Evolutionary conservation across 257 asterid genomes (phyloP), one percentile per base, ranked within the genome.

Genomic region (Gardenia jasminoides): DNA sequence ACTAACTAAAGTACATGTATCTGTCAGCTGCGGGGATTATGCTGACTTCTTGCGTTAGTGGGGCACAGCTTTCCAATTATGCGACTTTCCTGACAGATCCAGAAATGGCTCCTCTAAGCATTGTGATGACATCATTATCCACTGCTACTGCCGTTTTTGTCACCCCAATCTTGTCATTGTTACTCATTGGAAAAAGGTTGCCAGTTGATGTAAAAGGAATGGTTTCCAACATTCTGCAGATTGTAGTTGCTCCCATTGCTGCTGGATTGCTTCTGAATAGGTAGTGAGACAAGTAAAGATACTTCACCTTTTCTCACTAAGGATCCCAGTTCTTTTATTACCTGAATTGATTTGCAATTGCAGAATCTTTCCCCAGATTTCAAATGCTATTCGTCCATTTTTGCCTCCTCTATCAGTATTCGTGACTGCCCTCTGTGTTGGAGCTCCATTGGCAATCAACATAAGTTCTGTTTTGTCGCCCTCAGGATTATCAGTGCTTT

Each of bases 131-230:
- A 54, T 94, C 98, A 1, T 79, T 95, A 81, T 95, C 99, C 46
- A 95, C 98, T 30, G 97, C 98, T 33, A 84, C 93, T 76, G 99
- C 99, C 1, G 97, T 86, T 79, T 87, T 95, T 72, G 88, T 92
- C 72, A 95, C 99, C 79, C 99, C 98, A 3, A 79, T 85, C 4
- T 84, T 95, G 86, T 91, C 99, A 46, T 89, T 95, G 77, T 81
- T 93, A 83, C 96, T 95, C 56, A 95, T 95, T 22, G 99, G 98
- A 61, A 91, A 89, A 82, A 89, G 84, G 81, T 87, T 95, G 70
- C 99, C 99, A 3, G 97, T 92, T 80, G 99, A 95, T 69, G 98
- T 89, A 70, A 95, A 85, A 83, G 98, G 98, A 84, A 93, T 95
- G 99, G 80, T 95, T 87, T 92, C 97, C 69, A 92, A 86, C 83